These are phyloP conservation scores for Penicillium odoratum DNA, from an alignment of 495 filamentous ascomycete species.

Conservation along the genomic window DNA sequence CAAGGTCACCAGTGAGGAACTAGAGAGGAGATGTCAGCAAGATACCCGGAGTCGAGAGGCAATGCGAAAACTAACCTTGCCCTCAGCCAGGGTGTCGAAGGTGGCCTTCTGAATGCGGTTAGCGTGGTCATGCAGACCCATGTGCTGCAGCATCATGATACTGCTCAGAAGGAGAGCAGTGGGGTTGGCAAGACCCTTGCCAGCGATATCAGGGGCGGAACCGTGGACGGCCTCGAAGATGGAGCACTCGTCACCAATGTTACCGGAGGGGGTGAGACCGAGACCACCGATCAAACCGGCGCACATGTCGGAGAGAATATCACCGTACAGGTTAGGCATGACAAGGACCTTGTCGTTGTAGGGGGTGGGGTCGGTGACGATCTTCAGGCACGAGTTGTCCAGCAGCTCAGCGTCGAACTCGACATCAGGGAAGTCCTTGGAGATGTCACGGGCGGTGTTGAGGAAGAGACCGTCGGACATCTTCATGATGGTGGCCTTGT, in stretches of 20 bases:
- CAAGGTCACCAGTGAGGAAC: slow-evolving; percentile 89
- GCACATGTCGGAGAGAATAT: slow-evolving; percentile 99
- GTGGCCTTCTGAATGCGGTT: slow-evolving; percentile 88
- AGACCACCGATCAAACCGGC: slow-evolving; percentile 97
- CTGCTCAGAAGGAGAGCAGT: slow-evolving; percentile 87
- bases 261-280: slow-evolving; percentile 93
- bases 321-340: slow-evolving; percentile 99
- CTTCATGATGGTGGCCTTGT: slow-evolving; percentile 99
- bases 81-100: slow-evolving; percentile 91
- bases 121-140: slow-evolving; percentile 85
- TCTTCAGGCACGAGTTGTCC: slow-evolving; percentile 98
- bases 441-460: slow-evolving; percentile 73
- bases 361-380: slow-evolving; percentile 87
- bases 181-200: slow-evolving; percentile 92
- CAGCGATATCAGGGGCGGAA: slow-evolving; percentile 95
- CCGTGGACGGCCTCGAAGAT: slow-evolving; percentile 99
- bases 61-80: slow-evolving; percentile 61
- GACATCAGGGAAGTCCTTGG: slow-evolving; percentile 91
- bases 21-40: slow-evolving; percentile 28
- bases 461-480: slow-evolving; percentile 99
- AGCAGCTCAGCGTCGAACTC: slow-evolving; percentile 96
- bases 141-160: slow-evolving; percentile 99
- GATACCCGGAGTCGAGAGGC: not conserved
- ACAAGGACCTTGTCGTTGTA: slow-evolving; percentile 99
- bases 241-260: slow-evolving; percentile 98